Evolutionary conservation across 2,329 filamentous ascomycete species (phyloP).

Genomic region (Coniella lustricola): DNA sequence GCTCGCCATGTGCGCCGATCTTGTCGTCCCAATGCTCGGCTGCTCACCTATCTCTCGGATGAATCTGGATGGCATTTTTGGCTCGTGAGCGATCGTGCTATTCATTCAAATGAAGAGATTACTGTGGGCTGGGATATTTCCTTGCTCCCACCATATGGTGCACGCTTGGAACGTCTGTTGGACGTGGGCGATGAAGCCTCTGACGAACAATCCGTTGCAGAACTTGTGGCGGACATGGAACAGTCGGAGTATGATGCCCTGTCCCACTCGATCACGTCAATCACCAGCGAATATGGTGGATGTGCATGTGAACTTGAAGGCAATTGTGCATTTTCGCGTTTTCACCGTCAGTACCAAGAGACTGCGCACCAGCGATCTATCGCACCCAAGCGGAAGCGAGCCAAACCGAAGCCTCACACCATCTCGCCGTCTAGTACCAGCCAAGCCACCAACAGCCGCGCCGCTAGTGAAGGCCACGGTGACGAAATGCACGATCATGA

Average conservation of each 20-base stretch:
- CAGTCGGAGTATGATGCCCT: conserved; percentile 55
- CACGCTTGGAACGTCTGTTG: conserved; percentile 50
- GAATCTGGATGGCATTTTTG: conserved; percentile 84
- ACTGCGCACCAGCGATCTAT: conserved; percentile 35
- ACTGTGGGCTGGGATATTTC: conserved; percentile 63
- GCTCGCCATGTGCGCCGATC: conserved; percentile 88
- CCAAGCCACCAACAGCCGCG: conserved; percentile 55
- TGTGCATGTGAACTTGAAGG: conserved; percentile 64
- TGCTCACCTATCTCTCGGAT: conserved; percentile 79
- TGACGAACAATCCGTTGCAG: conserved; percentile 40
- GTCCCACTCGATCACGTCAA: conserved; percentile 58
- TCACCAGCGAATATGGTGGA: conserved; percentile 71
- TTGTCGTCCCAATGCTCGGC: conserved; percentile 79
- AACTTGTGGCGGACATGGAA: conserved; percentile 50
- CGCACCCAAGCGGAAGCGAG: conserved; percentile 41
- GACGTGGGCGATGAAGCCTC: conserved; percentile 56
- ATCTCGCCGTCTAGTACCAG: conserved; percentile 57
- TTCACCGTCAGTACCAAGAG: conserved; percentile 50
- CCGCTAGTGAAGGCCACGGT: conserved; percentile 53
- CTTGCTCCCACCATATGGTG: conserved; percentile 47
- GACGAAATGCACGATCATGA: conserved; percentile 52
- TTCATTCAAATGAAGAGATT: conserved; percentile 57
- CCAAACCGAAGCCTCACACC: conserved; percentile 47
- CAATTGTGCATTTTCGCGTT: conserved; percentile 58
- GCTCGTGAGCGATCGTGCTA: conserved; percentile 75